These are phyloP conservation scores for Cryptosporidium meleagridis DNA, from an alignment of 169 alveolate species.

Conservation along the genomic window DNA sequence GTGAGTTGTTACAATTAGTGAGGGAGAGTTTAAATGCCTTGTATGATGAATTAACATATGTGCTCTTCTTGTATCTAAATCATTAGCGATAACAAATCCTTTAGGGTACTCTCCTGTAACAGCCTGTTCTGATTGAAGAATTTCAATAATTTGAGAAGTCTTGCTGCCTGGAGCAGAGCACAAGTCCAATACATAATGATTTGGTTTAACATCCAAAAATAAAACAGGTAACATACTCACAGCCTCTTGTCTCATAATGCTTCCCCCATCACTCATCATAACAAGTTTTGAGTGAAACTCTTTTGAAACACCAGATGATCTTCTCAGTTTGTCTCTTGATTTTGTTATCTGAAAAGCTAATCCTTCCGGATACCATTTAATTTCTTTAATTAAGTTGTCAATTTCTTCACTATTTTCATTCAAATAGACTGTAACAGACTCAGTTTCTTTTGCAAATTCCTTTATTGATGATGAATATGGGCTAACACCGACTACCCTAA, in stretches of 20 bases:
- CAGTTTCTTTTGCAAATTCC: slow-evolving; percentile 63
- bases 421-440: background rate
- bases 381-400: slow-evolving; percentile 76
- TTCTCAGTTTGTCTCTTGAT: slow-evolving; percentile 80
- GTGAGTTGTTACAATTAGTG: slow-evolving; percentile 87
- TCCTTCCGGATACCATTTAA: slow-evolving; percentile 75
- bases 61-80: slow-evolving; percentile 92
- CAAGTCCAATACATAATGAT: slow-evolving; percentile 84
- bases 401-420: slow-evolving; percentile 75
- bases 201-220: slow-evolving; percentile 80
- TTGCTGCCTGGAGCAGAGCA: slow-evolving; percentile 94
- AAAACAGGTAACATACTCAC: slow-evolving; percentile 91
- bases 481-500: slow-evolving; percentile 81
- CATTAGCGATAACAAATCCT: slow-evolving; percentile 93
- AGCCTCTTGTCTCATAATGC: slow-evolving; percentile 88
- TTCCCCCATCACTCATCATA: slow-evolving; percentile 83
- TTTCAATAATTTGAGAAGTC: slow-evolving; percentile 85
- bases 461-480: slow-evolving; percentile 76
- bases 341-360: slow-evolving; percentile 79
- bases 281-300: slow-evolving; percentile 78
- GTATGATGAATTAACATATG: slow-evolving; percentile 93
- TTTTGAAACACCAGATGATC: slow-evolving; percentile 77
- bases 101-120: slow-evolving; percentile 28
- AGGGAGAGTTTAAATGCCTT: slow-evolving; percentile 86
- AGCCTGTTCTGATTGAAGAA: slow-evolving; percentile 64